Evolutionary conservation across 1,139 yeast species (phyloP), one percentile per base, ranked within the genome.

Genomic region (Barnettozyma hawaiiensis): DNA sequence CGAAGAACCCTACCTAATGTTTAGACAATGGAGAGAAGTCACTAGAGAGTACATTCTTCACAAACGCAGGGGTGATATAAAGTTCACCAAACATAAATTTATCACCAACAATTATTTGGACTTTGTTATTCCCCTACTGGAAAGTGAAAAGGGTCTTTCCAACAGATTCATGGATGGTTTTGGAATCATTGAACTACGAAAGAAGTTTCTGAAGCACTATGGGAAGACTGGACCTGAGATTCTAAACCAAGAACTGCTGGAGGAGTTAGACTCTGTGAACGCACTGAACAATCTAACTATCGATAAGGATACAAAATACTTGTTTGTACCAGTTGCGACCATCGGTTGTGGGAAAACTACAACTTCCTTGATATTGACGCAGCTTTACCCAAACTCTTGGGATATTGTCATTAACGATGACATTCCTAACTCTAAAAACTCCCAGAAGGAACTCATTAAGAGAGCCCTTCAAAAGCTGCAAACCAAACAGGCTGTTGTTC

Each of bases 271-370:
- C 39, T 45, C 55, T 11, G 45, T 58, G 23, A 62, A 64, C 45
- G 50, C 65, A 0, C 42, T 59, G 4, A 59, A 61, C 24, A 48
- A 48, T 39, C 47, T 62, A 33, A 57, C 36, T 27, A 58, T 66
- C 2, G 66, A 65, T 44, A 60, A 59, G 31, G 43, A 53, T 2
- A 62, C 65, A 10, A 79, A 78, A 55, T 86, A 77, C 56, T 73
- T 85, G 0, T 56, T 94, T 1, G 74, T 89, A 2, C 94, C 97
- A 0, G 78, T 90, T 12, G 89, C 97, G 0, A 87, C 96, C 0
- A 76, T 92, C 40, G 98, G 97, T 0, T 87, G 97, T 61, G 99
- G 99, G 8, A 94, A 94, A 59, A 89, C 97, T 0, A 87, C 97
- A 0, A 75, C 86, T 0, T 77, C 87, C 4, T 62, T 75, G 37